Evolutionary conservation across 129 eudicot species (phyloP), one percentile per base, ranked within the genome.

Genomic region (Escallonia rubra): DNA sequence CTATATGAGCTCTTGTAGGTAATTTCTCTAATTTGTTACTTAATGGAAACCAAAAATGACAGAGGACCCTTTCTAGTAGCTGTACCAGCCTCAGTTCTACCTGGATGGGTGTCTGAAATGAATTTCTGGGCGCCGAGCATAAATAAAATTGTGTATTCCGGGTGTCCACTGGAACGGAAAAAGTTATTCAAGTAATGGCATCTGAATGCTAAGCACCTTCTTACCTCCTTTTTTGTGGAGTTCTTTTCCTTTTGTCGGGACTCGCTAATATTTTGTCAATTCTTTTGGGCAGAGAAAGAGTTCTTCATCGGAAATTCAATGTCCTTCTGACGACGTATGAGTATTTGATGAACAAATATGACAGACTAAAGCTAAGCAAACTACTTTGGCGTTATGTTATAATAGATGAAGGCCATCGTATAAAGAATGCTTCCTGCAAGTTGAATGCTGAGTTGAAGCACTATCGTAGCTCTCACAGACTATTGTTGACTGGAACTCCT

Each of bases 351-450:
- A 93, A 93, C 86, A 93, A 93, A 83, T 95, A 93, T 78, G 98
- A 93, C 59, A 82, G 98, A 60, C 98, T 96, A 65, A 93, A 93
- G 75, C 83, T 93, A 69, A 86, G 96, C 81, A 93, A 93, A 74
- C 69, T 93, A 76, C 87, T 80, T 13, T 93, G 98, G 98, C 98
- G 86, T 80, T 89, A 93, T 74, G 78, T 93, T 70, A 93, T 93
- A 66, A 93, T 93, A 80, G 98, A 93, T 73, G 98, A 93, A 77
- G 98, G 98, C 53, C 98, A 93, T 76, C 96, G 98, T 16, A 93
- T 93, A 50, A 93, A 93, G 91, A 93, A 93, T 86, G 98, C 98
- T 61, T 93, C 98, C 68, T 93, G 98, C 95, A 93, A 93, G 80
- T 80, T 93, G 77, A 93, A 93, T 89, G 98, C 98, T 74, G 98